Evolutionary conservation across 2,329 filamentous ascomycete species (phyloP).

Genomic region (Pyricularia sp.): DNA sequence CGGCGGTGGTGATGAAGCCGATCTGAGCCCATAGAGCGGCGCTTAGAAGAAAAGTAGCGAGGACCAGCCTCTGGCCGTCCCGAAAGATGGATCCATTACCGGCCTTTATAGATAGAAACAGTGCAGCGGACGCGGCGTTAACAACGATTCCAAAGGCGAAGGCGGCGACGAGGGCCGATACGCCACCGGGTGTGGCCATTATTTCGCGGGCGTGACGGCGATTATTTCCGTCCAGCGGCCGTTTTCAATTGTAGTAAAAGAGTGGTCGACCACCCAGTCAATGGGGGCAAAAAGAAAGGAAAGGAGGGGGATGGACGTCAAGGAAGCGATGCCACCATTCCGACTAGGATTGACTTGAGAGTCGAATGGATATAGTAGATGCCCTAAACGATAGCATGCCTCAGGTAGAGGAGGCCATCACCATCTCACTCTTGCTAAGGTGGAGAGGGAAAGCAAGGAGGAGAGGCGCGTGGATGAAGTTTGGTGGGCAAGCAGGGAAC

Average conservation of each 20-base stretch:
- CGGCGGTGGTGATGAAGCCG: constrained; percentile 36
- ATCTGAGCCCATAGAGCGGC: constrained; percentile 40
- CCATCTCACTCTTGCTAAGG: not conserved
- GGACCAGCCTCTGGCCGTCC: constrained; percentile 51
- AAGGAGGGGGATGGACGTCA: constrained; percentile 19
- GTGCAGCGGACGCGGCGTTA: constrained; percentile 33
- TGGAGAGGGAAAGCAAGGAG: not conserved
- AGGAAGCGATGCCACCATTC: constrained; percentile 13
- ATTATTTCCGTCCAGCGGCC: constrained; percentile 12
- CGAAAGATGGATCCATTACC: constrained; percentile 36
- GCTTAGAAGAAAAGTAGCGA: constrained; percentile 39
- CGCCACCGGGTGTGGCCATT: constrained; percentile 32
- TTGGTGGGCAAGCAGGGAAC: not conserved
- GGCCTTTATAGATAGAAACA: constrained; percentile 28
- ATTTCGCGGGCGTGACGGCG: constrained; percentile 8
- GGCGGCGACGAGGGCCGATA: constrained; percentile 37
- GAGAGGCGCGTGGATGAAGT: not conserved
- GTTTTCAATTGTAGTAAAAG: constrained; percentile 13
- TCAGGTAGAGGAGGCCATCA: not conserved
- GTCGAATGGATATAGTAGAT: not conserved
- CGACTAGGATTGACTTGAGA: not conserved
- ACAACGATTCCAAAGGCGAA: constrained; percentile 44
- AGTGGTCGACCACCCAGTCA: constrained; percentile 25
- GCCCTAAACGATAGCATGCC: not conserved
- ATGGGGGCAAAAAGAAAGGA: constrained; percentile 26